Evolutionary conservation across 2,329 filamentous ascomycete genomes (phyloP).

Genomic region (Calonectria pseudoreteaudii): DNA sequence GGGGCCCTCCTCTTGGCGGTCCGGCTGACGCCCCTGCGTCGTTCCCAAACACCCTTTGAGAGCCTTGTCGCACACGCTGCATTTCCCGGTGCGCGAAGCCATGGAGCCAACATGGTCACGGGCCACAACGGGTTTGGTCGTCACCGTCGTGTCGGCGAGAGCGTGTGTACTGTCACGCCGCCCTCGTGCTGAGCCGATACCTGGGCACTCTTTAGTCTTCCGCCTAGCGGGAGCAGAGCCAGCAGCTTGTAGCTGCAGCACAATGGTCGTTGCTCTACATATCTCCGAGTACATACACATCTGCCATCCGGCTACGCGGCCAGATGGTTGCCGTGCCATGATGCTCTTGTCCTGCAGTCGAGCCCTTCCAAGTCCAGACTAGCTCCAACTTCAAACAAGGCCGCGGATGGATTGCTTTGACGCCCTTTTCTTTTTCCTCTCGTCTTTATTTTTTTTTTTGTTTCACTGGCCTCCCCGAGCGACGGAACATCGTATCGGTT

Average conservation of each 20-base stretch:
- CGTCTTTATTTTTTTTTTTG: background rate
- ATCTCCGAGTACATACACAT: background rate
- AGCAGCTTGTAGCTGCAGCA: background rate
- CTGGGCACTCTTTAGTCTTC: background rate
- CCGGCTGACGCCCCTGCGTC: conserved; percentile 26
- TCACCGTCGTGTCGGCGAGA: background rate
- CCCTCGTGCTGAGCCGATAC: background rate
- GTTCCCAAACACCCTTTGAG: conserved; percentile 24
- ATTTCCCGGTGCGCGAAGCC: background rate
- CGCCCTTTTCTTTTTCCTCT: background rate
- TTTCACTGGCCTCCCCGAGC: background rate
- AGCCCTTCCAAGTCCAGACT: background rate
- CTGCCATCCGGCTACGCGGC: background rate
- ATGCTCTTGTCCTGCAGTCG: background rate
- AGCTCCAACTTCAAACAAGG: background rate
- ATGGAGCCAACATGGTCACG: conserved; percentile 1
- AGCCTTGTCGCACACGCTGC: conserved; percentile 10
- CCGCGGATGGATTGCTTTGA: background rate
- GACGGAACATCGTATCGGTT: background rate
- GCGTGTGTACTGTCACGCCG: background rate
- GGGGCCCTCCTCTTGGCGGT: conserved; percentile 28
- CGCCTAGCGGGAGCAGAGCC: background rate
- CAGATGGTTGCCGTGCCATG: conserved; percentile 19
- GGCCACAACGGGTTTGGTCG: conserved; percentile 9
- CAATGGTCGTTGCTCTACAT: background rate